These are phyloP conservation scores for Dimocarpus longan DNA, from an alignment of 345 rosid species.

Conservation along the genomic window DNA sequence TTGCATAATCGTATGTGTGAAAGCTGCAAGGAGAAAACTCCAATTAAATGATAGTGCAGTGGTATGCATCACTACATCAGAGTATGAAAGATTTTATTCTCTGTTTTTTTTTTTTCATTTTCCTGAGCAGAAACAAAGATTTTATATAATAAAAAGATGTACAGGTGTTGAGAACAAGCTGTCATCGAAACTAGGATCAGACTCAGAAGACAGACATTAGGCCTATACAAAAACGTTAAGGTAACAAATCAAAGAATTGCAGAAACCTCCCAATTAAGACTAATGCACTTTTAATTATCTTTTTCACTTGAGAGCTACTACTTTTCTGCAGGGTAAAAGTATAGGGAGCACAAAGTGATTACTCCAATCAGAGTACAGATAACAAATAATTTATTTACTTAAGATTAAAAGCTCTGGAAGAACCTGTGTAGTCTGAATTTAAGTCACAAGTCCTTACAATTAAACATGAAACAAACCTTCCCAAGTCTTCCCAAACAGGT, in stretches of 20 bases:
- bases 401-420: not conserved
- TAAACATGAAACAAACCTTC: not conserved
- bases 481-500: not conserved
- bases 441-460: not conserved
- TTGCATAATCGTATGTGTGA: conserved; percentile 64
- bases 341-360: not conserved
- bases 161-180: not conserved
- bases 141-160: not conserved
- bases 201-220: not conserved
- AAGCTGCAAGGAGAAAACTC: conserved; percentile 38
- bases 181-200: not conserved
- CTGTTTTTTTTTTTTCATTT: not conserved
- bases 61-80: not conserved
- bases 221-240: not conserved
- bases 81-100: not conserved
- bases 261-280: not conserved
- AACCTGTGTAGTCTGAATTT: not conserved
- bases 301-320: not conserved
- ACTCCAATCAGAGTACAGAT: not conserved
- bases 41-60: not conserved
- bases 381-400: not conserved
- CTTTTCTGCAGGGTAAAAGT: not conserved
- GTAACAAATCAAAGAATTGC: not conserved
- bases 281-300: not conserved
- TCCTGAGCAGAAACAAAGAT: not conserved